phyloP scores from a whole-genome alignment of 257 asterid species.

The Capsicum chinense region DNA sequence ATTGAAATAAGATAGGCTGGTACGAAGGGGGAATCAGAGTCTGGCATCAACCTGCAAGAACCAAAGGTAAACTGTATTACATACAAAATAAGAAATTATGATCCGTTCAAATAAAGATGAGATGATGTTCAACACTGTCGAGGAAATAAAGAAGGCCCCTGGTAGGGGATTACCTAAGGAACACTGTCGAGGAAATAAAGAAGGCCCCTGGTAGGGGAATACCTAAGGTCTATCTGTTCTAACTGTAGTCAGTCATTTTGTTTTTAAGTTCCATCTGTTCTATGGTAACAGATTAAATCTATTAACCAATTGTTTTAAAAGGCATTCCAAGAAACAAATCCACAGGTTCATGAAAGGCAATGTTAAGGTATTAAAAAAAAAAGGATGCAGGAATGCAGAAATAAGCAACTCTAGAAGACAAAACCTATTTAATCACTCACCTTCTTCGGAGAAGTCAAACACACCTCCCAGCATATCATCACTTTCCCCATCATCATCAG shows the following conservation, averaged over 20 bases:
- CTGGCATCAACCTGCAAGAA: constrained; percentile 38
- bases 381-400: background rate
- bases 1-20: constrained; percentile 24
- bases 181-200: background rate
- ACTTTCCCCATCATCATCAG: constrained; percentile 49
- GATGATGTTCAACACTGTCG: background rate
- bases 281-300: background rate
- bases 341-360: background rate
- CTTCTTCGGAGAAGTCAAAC: constrained; percentile 59
- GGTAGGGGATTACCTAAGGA: background rate
- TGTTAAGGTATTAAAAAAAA: background rate
- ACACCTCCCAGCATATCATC: constrained; percentile 58
- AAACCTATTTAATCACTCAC: constrained; percentile 28
- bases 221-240: background rate
- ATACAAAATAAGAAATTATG: background rate
- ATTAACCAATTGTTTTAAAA: background rate
- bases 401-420: background rate
- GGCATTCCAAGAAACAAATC: constrained; percentile 9
- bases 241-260: background rate
- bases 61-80: background rate
- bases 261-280: background rate
- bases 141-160: constrained; percentile 10
- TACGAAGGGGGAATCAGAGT: constrained; percentile 23
- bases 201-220: background rate
- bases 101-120: background rate